These are phyloP conservation scores for Camellia japonica DNA, from an alignment of 148 eudicot genomes.

Conservation along the genomic window DNA sequence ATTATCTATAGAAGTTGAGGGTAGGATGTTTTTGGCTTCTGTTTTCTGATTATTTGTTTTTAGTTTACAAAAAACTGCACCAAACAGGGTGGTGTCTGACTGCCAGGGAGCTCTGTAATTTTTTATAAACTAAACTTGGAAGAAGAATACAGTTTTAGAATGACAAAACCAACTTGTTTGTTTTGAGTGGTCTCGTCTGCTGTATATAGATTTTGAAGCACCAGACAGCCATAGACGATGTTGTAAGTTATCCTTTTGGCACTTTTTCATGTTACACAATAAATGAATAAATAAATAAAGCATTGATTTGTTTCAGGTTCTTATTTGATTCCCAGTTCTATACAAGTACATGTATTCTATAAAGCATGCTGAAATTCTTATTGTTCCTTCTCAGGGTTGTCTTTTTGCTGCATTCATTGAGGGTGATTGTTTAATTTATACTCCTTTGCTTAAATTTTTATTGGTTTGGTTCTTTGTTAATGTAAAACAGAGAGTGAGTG, in stretches of 20 bases:
- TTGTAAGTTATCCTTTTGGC: constrained; percentile 1
- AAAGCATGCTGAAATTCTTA: neutral
- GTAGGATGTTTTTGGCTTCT: too few species aligned
- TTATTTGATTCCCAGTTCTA: neutral
- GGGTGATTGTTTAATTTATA: too few species aligned
- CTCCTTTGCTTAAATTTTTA: too few species aligned
- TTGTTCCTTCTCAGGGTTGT: too few species aligned
- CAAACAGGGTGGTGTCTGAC: too few species aligned
- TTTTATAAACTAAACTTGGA: neutral
- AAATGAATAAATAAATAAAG: neutral
- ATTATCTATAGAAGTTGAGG: too few species aligned
- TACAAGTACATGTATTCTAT: neutral
- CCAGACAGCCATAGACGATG: neutral
- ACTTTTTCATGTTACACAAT: neutral
- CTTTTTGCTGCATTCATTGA: too few species aligned
- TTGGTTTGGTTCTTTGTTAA: too few species aligned
- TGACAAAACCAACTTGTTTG: neutral
- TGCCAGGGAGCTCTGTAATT: neutral
- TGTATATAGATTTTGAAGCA: neutral
- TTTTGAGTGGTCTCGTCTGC: neutral
- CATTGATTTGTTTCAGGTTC: neutral
- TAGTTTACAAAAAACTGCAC: too few species aligned
- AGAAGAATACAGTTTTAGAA: neutral
- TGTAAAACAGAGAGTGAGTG: too few species aligned
- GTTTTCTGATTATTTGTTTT: too few species aligned